Conservation (phyloP, 2,329 filamentous ascomycete species). For the Trematosphaeria pertusa region DNA sequence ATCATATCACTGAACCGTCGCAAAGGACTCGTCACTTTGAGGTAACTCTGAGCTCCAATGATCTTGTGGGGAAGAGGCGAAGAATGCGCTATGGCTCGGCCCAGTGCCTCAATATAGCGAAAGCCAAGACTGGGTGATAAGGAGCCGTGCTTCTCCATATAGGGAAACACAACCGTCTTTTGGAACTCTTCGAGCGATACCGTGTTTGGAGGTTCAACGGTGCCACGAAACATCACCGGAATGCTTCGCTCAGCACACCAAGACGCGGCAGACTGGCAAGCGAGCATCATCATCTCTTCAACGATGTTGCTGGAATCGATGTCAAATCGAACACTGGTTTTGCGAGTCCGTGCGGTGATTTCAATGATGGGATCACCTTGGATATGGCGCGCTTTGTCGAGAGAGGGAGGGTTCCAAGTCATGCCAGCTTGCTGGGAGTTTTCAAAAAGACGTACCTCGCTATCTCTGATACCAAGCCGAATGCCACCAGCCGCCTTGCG, state of each 20-base stretch:
- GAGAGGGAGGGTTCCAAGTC: slow-evolving; percentile 50
- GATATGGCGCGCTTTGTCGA: slow-evolving; percentile 45
- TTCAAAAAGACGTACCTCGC: slow-evolving; percentile 48
- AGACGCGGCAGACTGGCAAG: slow-evolving; percentile 56
- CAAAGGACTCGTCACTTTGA: slow-evolving; percentile 67
- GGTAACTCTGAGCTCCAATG: slow-evolving; percentile 61
- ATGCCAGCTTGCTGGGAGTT: slow-evolving; percentile 37
- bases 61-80: slow-evolving; percentile 57
- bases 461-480: slow-evolving; percentile 35
- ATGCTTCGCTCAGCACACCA: slow-evolving; percentile 62
- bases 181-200: slow-evolving; percentile 28
- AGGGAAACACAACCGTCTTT: slow-evolving; percentile 44
- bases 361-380: slow-evolving; percentile 56
- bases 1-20: slow-evolving; percentile 68
- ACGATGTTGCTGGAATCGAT: slow-evolving; percentile 40
- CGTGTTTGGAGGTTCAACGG: slow-evolving; percentile 26
- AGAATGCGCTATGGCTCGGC: slow-evolving; percentile 53
- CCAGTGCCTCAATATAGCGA: slow-evolving; percentile 52
- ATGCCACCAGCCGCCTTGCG: slow-evolving; percentile 50
- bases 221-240: slow-evolving; percentile 59
- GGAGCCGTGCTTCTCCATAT: slow-evolving; percentile 44
- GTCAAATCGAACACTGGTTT: slow-evolving; percentile 16
- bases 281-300: slow-evolving; percentile 62
- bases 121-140: slow-evolving; percentile 47
- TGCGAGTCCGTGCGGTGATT: slow-evolving; percentile 16